A percentile compares a stretch with the other conserved stretches of the same genome.
phyloP scores from a whole-genome alignment of 805 yeast genomes.

The Ogataea salicorniae region DNA sequence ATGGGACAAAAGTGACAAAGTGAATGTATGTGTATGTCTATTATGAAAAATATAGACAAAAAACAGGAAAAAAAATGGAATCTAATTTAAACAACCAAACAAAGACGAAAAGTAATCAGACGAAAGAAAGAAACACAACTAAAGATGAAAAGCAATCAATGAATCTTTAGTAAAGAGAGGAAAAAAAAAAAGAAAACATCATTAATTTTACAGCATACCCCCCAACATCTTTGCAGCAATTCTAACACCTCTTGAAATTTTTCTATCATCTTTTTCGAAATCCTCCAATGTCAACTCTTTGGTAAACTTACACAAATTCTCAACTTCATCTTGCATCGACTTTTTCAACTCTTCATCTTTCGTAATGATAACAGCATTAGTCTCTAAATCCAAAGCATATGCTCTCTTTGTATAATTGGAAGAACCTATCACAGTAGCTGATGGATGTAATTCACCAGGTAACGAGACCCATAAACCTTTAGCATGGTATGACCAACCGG shows the following conservation, averaged over 20 bases:
- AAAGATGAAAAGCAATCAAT: no score
- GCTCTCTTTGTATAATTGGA: slow-evolving; percentile 92
- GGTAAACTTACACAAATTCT: slow-evolving; percentile 52
- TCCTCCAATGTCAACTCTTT: slow-evolving; percentile 51
- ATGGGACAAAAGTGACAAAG: no score
- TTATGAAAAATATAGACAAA: not conserved
- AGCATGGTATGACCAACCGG: slow-evolving; percentile 98
- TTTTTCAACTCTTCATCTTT: slow-evolving; percentile 53
- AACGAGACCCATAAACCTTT: slow-evolving; percentile 84
- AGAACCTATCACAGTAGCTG: slow-evolving; percentile 81
- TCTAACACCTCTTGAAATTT: slow-evolving; percentile 57
- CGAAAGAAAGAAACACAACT: no score
- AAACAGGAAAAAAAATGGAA: not conserved
- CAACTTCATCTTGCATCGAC: slow-evolving; percentile 58
- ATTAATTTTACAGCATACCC: slow-evolving; percentile 36
- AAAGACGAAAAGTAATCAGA: not conserved
- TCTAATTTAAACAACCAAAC: not conserved
- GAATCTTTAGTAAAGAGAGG: no score
- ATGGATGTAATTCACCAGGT: slow-evolving; percentile 55
- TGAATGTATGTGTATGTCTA: no score
- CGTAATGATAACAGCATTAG: slow-evolving; percentile 78
- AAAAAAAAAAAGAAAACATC: no score
- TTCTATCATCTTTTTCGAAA: slow-evolving; percentile 57
- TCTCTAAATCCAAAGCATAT: slow-evolving; percentile 80
- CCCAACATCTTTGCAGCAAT: slow-evolving; percentile 62